Evolutionary conservation across 768 basidiomycete species (phyloP).

Genomic region (Termitomyces bulborhizus): DNA sequence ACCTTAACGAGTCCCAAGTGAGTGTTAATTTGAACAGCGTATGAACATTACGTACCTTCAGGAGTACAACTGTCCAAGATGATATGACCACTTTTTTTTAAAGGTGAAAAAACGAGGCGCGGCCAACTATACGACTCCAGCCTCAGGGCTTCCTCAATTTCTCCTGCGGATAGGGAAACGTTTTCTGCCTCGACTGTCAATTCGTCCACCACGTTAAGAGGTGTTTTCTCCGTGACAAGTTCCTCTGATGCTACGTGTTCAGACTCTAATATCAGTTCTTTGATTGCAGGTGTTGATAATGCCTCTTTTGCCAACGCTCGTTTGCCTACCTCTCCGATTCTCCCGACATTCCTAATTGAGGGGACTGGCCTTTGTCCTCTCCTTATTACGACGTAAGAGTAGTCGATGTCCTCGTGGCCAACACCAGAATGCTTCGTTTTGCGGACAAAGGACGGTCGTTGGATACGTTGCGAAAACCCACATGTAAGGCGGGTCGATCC

Average conservation of each 20-base stretch:
- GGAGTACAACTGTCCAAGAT: slow-evolving; percentile 84
- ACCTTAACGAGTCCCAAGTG: slow-evolving; percentile 36
- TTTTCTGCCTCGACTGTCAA: slow-evolving; percentile 5
- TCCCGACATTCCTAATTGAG: slow-evolving; percentile 33
- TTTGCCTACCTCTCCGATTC: slow-evolving; percentile 48
- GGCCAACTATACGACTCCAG: slow-evolving; percentile 86
- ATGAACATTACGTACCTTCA: slow-evolving; percentile 48
- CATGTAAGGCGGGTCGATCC: slow-evolving; percentile 55
- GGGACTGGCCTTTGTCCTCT: slow-evolving; percentile 63
- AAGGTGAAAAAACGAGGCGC: slow-evolving; percentile 84
- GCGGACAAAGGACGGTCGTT: slow-evolving; percentile 80
- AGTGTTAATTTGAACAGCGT: background rate
- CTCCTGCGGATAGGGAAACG: slow-evolving; percentile 15
- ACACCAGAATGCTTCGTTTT: slow-evolving; percentile 80
- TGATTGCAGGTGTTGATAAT: slow-evolving; percentile 21
- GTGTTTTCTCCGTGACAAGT: slow-evolving; percentile 4
- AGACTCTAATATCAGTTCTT: slow-evolving; percentile 35
- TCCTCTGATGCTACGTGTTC: slow-evolving; percentile 19
- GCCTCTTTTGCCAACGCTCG: slow-evolving; percentile 33
- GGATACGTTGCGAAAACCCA: slow-evolving; percentile 82
- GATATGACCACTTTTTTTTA: slow-evolving; percentile 89
- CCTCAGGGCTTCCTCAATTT: slow-evolving; percentile 51
- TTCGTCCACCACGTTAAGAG: slow-evolving; percentile 6
- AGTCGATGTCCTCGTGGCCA: slow-evolving; percentile 84
- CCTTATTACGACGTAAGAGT: slow-evolving; percentile 86